Percentiles rank a stretch among this genome's conserved stretches.
Conservation (phyloP, 2,329 filamentous ascomycete species). For the Trichophyton schoenleinii region DNA sequence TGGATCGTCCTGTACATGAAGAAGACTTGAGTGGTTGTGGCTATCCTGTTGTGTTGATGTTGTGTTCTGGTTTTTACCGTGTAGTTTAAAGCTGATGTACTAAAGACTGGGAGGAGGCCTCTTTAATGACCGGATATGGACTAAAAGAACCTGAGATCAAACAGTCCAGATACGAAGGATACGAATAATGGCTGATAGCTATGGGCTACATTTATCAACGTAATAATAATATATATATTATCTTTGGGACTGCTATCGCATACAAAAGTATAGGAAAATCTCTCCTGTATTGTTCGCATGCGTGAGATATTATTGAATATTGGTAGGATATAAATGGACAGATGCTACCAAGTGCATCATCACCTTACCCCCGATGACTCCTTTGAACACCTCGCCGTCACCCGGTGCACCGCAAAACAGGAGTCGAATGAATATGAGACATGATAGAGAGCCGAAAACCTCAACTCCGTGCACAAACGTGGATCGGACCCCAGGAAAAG, state of each 20-base stretch:
- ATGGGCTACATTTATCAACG: too few species aligned
- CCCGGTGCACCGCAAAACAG: background rate
- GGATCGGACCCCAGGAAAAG: background rate
- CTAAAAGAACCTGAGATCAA: background rate
- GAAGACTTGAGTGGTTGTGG: conserved; percentile 14
- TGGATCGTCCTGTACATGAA: conserved; percentile 45
- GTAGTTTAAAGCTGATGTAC: background rate
- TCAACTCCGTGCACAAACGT: background rate
- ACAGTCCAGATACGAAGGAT: background rate
- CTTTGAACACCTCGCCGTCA: background rate
- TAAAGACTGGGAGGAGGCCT: background rate
- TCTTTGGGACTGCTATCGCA: too few species aligned
- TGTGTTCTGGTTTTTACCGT: background rate
- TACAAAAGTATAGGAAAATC: too few species aligned
- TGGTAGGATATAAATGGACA: background rate
- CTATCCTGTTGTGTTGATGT: background rate
- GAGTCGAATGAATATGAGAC: background rate
- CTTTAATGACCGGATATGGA: background rate
- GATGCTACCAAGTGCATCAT: background rate
- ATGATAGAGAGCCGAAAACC: background rate
- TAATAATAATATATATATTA: too few species aligned
- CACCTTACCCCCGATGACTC: background rate
- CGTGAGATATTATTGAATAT: background rate
- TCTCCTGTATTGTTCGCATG: background rate
- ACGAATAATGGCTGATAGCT: background rate